Conservation (phyloP, 306 rosid species). For the Sphenostylis stenocarpa region DNA sequence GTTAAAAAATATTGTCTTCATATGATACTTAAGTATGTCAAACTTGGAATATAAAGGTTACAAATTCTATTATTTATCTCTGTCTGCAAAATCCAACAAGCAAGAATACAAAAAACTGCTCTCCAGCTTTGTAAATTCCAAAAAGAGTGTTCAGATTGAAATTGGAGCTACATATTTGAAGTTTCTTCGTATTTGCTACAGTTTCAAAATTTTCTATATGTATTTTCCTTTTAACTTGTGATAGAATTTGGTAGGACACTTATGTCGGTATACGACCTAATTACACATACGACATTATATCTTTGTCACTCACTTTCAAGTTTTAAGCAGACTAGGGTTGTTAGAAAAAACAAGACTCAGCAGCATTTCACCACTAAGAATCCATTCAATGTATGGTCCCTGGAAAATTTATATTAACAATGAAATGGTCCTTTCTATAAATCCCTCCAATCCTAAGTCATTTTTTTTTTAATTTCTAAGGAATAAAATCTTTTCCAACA, state of each 20-base stretch:
- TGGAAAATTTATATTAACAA: neutral
- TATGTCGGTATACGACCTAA: constrained; percentile 11
- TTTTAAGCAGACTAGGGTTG: constrained; percentile 31
- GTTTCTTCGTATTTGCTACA: neutral
- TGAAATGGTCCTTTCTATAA: neutral
- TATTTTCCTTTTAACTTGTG: neutral
- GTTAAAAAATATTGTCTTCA: constrained; percentile 33
- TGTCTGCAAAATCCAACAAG: constrained; percentile 30
- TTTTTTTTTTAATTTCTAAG: neutral
- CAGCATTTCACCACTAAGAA: constrained; percentile 21
- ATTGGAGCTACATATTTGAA: constrained; percentile 24
- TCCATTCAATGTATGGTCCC: constrained; percentile 32
- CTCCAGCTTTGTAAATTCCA: constrained; percentile 35
- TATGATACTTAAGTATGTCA: constrained; percentile 3
- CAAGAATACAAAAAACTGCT: constrained; percentile 30
- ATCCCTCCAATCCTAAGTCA: neutral
- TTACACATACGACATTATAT: constrained; percentile 34
- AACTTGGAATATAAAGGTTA: constrained; percentile 29
- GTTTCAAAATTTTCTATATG: neutral
- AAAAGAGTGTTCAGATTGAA: constrained; percentile 26
- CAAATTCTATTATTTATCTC: constrained; percentile 14
- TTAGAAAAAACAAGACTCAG: constrained; percentile 44
- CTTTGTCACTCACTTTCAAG: constrained; percentile 30
- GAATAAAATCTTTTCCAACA: neutral
- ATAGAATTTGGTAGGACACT: neutral